Conservation (phyloP, 257 asterid genomes). For the Perilla frutescens region DNA sequence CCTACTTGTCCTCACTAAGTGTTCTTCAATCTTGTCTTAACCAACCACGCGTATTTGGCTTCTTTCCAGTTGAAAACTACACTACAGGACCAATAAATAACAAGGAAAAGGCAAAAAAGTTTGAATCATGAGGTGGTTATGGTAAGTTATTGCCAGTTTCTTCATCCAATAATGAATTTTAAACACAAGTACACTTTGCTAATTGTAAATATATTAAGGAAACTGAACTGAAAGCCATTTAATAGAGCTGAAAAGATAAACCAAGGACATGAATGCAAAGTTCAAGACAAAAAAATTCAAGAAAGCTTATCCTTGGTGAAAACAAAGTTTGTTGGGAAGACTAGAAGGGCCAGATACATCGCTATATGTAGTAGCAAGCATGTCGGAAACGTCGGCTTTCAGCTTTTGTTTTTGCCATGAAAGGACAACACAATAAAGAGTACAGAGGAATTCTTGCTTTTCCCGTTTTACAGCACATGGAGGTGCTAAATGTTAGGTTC, state of each 20-base stretch:
- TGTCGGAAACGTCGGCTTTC: slow-evolving; percentile 45
- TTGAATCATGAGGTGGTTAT: not conserved
- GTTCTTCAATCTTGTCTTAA: slow-evolving; percentile 38
- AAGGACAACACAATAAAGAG: slow-evolving; percentile 39
- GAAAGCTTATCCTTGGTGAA: slow-evolving; percentile 16
- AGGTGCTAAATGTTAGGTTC: slow-evolving; percentile 34
- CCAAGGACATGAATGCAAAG: not conserved
- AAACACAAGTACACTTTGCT: not conserved
- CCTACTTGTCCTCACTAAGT: slow-evolving; percentile 60
- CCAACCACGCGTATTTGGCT: slow-evolving; percentile 32
- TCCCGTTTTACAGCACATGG: slow-evolving; percentile 38
- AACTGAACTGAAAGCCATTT: not conserved
- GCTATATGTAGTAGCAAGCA: slow-evolving; percentile 43
- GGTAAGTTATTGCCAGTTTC: not conserved
- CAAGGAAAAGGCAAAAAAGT: not conserved
- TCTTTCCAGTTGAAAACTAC: slow-evolving; percentile 8
- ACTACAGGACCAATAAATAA: slow-evolving; percentile 6
- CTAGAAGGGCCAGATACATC: slow-evolving; percentile 66
- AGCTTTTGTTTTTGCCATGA: slow-evolving; percentile 39
- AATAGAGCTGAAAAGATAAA: not conserved
- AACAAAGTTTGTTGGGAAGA: slow-evolving; percentile 36
- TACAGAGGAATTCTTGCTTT: slow-evolving; percentile 32
- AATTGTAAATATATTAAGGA: not conserved
- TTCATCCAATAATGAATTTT: not conserved
- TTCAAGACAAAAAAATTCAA: not conserved